Base-by-base conservation (phyloP, 2,329 filamentous ascomycete species). In the Penicillium sp. region DNA sequence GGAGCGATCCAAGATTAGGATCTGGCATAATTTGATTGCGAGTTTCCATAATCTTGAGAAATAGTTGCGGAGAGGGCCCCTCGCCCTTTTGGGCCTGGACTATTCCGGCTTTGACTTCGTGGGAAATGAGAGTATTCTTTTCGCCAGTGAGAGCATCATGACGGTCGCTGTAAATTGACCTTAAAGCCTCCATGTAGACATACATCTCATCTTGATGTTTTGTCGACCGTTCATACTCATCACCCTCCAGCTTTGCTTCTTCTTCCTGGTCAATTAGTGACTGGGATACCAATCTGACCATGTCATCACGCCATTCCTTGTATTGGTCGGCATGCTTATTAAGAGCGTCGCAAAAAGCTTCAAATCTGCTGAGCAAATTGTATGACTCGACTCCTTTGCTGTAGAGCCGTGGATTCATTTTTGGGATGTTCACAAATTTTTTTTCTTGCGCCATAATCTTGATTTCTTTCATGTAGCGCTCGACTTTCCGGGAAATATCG, bases 221-320 rank as follows among this genome's bases (percentile, higher is more conserved):
- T 0, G 91, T 90, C 0, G 93, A 96, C 31, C 89, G 84, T 62
- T 91, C 89, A 60, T 96, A 94, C 70, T 97, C 94, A 56, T 97
- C 88, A 25, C 94, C 94, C 11, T 91, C 93, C 2, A 86, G 82
- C 55, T 96, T 90, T 10, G 82, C 74, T n/a, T 77, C 78, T 16
- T 85, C 85, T 38, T 96, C 91, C 67, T 94, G 86, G 63, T 97
- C 94, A 17, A 97, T 85, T 1, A 97, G 80, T 0, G 90, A 85
- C 57, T 86, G 82, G 11, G 89, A 75, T 10, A 97, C 79, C 19
- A 93, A 82, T 51, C 88, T 82, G 17, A 90, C 81, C 56, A 92
- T 86, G 40, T 85, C 80, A 55, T 88, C 82, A 40, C 91, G 85
- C 90, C 89, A 95, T 45, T 87, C 81, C 44, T 89, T 83, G 44